Conservation (phyloP, 2,329 filamentous ascomycete genomes). For the Epichloe scottii region DNA sequence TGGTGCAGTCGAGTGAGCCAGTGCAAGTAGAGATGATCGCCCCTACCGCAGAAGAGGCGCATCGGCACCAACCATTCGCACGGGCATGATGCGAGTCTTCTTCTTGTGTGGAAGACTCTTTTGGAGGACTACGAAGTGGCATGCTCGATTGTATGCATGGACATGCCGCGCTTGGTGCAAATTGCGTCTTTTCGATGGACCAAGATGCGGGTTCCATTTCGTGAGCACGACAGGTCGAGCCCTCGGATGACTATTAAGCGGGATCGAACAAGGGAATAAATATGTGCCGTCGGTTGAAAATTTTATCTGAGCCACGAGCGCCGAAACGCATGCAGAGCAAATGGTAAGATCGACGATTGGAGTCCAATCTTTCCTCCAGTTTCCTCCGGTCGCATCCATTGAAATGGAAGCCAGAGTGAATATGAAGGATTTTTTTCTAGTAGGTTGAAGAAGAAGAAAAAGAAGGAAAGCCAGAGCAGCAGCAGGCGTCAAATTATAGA, state of each 20-base stretch:
- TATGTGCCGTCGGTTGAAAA: slow-evolving; percentile 22
- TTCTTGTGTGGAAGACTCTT: too few relatives aligned
- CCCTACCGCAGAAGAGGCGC: neutral
- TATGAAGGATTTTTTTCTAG: slow-evolving; percentile 44
- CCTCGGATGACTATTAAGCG: too few relatives aligned
- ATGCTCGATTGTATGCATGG: too few relatives aligned
- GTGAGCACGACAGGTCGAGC: too few relatives aligned
- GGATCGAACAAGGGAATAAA: too few relatives aligned
- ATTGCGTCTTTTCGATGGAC: too few relatives aligned
- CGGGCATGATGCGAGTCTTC: too few relatives aligned
- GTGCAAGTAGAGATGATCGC: neutral
- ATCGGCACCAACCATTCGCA: too few relatives aligned
- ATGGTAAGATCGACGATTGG: slow-evolving; percentile 35
- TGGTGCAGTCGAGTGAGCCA: neutral
- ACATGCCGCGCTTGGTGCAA: too few relatives aligned
- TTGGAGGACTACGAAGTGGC: too few relatives aligned
- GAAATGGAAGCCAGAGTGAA: slow-evolving; percentile 54
- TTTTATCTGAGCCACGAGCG: slow-evolving; percentile 25
- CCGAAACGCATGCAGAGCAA: slow-evolving; percentile 25
- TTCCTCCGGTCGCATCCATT: slow-evolving; percentile 51
- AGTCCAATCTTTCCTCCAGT: slow-evolving; percentile 51
- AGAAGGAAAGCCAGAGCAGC: slow-evolving; percentile 9
- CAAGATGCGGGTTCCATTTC: too few relatives aligned
- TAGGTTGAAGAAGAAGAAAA: slow-evolving; percentile 24
- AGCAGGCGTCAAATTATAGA: neutral